Base-by-base conservation (phyloP, 2,329 filamentous ascomycete genomes). In the Arthrobotrys sinensis region DNA sequence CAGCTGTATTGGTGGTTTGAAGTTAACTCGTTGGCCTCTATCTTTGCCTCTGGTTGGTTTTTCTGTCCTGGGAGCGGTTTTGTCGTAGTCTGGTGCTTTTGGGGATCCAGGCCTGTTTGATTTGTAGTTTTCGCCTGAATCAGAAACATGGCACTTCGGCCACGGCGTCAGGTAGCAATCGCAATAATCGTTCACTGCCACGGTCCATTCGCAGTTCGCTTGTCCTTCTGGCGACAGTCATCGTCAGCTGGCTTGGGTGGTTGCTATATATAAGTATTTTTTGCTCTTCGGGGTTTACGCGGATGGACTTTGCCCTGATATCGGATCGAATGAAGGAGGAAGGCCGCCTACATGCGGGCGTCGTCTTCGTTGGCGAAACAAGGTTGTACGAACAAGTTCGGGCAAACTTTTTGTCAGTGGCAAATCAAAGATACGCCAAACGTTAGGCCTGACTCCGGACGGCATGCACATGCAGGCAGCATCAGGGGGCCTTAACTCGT, bases 111-210 rank as follows among this genome's bases (percentile, higher is more conserved):
- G 55, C 45, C 45, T 16, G 45, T 40, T 40, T 40, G 53, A 38
- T 53, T 64, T 71, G 64, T 53, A 7, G 11, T 55, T 55, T 62
- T 70, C 66, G 53, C 52, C 40, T 62, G 53, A 60, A 60, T 60
- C 65, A 69, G 52, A 57, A 69, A 60, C 14, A 48, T 24, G 38
- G 50, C n/a, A 60, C 24, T 36, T 53, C 36, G 40, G 52, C 16
- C 14, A 21, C n/a, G 34, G 34, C 53, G 16, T 24, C 16, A 16
- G 40, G 40, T 16, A 5, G 52, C 16, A 57, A 21, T 36, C 34
- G 50, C 19, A 40, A 21, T 38, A 1, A 52, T 52, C 45, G 24
- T 28, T 38, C 53, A 60, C 53, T n/a, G 53, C 36, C 55, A 45
- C 40, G 2, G 40, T 45, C 36, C 36, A 8, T 43, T 43, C 55